Evolutionary conservation across 495 filamentous ascomycete genomes (phyloP).

Genomic region (Trichoderma orchidacearum): DNA sequence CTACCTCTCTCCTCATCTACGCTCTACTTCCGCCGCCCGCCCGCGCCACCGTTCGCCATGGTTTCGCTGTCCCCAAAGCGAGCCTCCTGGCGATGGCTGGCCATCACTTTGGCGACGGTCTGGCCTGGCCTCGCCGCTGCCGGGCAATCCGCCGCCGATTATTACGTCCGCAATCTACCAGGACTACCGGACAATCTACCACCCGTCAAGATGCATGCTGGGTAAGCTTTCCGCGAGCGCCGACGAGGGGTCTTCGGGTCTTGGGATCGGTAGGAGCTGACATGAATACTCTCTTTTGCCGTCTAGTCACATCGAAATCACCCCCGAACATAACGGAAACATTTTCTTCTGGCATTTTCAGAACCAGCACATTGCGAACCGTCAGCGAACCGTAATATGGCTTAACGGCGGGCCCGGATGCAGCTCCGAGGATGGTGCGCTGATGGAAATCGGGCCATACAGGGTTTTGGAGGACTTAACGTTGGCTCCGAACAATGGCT

Average conservation of each 20-base stretch:
- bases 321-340: conserved; percentile 70
- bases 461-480: conserved; percentile 61
- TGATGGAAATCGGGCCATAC: conserved; percentile 98
- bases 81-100: conserved; percentile 5
- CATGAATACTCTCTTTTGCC: neutral
- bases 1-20: neutral
- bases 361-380: conserved; percentile 87
- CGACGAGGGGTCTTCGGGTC: neutral
- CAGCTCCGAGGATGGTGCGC: conserved; percentile 88
- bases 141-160: conserved; percentile 52
- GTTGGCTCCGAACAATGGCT: conserved; percentile 72
- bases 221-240: conserved; percentile 40
- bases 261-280: conserved; percentile 14
- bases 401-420: conserved; percentile 94
- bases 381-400: conserved; percentile 89
- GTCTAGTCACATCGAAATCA: conserved; percentile 77
- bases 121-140: conserved; percentile 19
- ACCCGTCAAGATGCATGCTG: conserved; percentile 91
- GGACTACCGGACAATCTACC: conserved; percentile 65
- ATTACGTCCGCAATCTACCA: conserved; percentile 73
- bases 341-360: conserved; percentile 98
- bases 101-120: conserved; percentile 8
- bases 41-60: neutral
- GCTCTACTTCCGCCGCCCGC: neutral
- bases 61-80: neutral